Evolutionary conservation across 176 grass and related monocot genomes (phyloP).

Genomic region (Eragrostis curvula): DNA sequence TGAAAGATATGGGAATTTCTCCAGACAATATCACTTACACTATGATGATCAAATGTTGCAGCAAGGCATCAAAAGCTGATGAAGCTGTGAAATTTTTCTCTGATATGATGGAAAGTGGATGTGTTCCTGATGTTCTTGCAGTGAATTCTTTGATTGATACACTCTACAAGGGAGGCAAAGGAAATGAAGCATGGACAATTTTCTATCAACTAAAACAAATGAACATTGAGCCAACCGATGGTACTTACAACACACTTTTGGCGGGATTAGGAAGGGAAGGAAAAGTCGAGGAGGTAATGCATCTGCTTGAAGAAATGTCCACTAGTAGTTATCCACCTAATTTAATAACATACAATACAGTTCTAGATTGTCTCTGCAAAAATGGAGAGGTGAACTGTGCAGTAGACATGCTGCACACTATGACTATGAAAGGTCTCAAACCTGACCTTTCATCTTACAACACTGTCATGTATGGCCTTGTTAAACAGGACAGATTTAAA

Average conservation of each 20-base stretch:
- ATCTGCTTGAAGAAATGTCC: constrained; percentile 75
- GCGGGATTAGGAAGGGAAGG: constrained; percentile 93
- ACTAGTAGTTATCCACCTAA: constrained; percentile 61
- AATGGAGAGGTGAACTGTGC: constrained; percentile 81
- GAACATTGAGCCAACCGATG: constrained; percentile 68
- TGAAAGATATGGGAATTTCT: constrained; percentile 67
- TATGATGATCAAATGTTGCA: constrained; percentile 98
- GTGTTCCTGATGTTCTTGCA: constrained; percentile 66
- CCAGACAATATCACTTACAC: constrained; percentile 91
- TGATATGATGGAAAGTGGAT: constrained; percentile 79
- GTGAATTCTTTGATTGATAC: constrained; percentile 86
- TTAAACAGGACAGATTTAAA: constrained; percentile 74
- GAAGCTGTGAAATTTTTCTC: constrained; percentile 77
- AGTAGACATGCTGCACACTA: constrained; percentile 70
- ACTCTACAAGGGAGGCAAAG: constrained; percentile 80
- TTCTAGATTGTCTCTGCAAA: constrained; percentile 93
- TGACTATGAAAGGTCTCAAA: constrained; percentile 63
- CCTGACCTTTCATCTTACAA: constrained; percentile 94
- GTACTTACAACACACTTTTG: constrained; percentile 85
- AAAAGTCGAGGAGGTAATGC: constrained; percentile 70
- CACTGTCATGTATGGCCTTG: constrained; percentile 75
- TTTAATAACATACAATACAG: constrained; percentile 85
- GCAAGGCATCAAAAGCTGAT: constrained; percentile 71
- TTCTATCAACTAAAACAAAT: constrained; percentile 74
- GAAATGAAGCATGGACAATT: constrained; percentile 79